These are phyloP conservation scores for Cystofilobasidium capitatum DNA, from an alignment of 768 basidiomycete species.

Conservation along the genomic window DNA sequence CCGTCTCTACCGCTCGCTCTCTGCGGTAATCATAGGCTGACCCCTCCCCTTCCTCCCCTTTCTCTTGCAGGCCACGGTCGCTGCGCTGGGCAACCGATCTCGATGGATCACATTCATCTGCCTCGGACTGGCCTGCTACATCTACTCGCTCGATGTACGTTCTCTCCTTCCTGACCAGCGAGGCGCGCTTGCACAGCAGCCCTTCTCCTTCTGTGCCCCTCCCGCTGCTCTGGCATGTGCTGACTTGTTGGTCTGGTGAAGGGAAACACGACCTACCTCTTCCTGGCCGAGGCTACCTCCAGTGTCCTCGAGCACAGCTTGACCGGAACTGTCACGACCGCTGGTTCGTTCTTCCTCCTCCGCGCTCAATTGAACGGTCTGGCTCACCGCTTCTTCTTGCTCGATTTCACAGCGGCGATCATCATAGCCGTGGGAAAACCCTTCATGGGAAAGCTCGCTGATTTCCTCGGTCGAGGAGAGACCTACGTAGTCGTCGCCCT, in stretches of 20 bases:
- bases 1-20: no score
- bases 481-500: constrained; percentile 52
- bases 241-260: no score
- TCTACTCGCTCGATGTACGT: constrained; percentile 7
- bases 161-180: no score
- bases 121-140: background rate
- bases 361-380: no score
- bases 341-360: no score
- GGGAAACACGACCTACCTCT: constrained; percentile 47
- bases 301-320: constrained; percentile 32
- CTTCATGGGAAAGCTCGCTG: constrained; percentile 62
- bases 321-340: constrained; percentile 15
- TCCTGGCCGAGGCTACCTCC: constrained; percentile 50
- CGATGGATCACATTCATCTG: background rate
- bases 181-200: no score
- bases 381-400: no score
- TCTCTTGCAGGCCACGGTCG: background rate
- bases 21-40: no score
- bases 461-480: constrained; percentile 57
- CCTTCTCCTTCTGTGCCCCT: no score
- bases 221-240: no score
- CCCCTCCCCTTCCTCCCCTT: no score
- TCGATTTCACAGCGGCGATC: no score
- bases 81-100: background rate
- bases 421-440: constrained; percentile 53